phyloP scores from a whole-genome alignment of 108 stramenopile genomes.

The Nitzschia sp. region DNA sequence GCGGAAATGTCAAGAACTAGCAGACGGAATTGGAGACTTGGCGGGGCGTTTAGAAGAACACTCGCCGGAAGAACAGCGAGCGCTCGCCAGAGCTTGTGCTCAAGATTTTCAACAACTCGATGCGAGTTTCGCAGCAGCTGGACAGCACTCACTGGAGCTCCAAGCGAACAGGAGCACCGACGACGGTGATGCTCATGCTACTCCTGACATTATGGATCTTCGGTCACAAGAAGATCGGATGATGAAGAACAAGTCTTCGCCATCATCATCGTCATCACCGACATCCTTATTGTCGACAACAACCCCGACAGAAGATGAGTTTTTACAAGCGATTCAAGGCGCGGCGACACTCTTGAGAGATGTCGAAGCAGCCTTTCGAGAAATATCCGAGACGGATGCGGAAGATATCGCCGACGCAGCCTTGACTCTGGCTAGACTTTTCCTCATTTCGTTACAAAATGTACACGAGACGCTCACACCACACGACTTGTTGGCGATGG shows the following conservation, averaged over 20 bases:
- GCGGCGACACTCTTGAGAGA: slow-evolving; percentile 61
- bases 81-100: slow-evolving; percentile 45
- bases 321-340: slow-evolving; percentile 47
- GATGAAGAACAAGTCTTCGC: too few species aligned
- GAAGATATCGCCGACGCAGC: slow-evolving; percentile 86
- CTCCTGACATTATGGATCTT: too few species aligned
- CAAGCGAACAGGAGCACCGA: neutral
- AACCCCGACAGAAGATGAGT: slow-evolving; percentile 29
- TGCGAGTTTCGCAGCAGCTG: slow-evolving; percentile 18
- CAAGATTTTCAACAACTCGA: slow-evolving; percentile 34
- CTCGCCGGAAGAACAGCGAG: slow-evolving; percentile 33
- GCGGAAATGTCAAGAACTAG: slow-evolving; percentile 68
- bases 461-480: slow-evolving; percentile 56
- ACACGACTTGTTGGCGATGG: slow-evolving; percentile 11
- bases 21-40: slow-evolving; percentile 58
- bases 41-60: slow-evolving; percentile 60
- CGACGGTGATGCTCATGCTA: neutral
- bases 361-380: slow-evolving; percentile 64
- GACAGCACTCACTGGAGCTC: neutral
- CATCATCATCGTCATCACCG: too few species aligned
- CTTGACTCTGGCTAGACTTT: slow-evolving; percentile 65
- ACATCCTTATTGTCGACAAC: neutral
- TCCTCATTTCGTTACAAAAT: slow-evolving; percentile 59
- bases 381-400: slow-evolving; percentile 65
- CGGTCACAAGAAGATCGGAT: too few species aligned